A percentile compares a stretch with the other conserved stretches of the same genome.
phyloP scores from a whole-genome alignment of 73 alveolate species.

The Tetrahymena malaccensis region DNA sequence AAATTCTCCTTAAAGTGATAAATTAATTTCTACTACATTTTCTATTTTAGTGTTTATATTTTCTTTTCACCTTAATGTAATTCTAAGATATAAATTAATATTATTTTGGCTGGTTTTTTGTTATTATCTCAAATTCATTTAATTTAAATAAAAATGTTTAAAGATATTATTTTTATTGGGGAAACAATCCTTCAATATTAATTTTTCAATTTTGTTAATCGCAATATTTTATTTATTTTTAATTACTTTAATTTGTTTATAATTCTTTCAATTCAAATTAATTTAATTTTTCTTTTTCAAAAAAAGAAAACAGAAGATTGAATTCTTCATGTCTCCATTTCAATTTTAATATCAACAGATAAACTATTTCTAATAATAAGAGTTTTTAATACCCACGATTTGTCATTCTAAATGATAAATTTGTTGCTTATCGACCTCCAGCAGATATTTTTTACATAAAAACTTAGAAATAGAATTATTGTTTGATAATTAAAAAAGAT shows the following conservation, averaged over 20 bases:
- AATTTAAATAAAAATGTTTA: no score
- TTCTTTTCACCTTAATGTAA: no score
- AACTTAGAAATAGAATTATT: neutral
- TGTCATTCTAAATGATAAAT: neutral
- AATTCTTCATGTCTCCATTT: neutral
- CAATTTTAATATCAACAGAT: neutral
- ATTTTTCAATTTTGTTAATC: no score
- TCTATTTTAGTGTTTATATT: neutral
- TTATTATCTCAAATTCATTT: neutral
- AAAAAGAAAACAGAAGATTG: neutral
- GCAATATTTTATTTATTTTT: neutral
- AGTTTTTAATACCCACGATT: neutral
- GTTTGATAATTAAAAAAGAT: neutral
- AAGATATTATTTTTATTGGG: neutral
- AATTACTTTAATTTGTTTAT: neutral
- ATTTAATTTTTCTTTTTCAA: neutral
- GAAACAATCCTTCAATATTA: neutral
- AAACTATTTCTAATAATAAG: neutral
- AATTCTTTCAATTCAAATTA: neutral
- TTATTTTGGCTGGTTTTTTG: neutral
- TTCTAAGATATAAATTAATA: neutral
- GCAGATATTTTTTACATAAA: neutral
- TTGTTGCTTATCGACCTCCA: neutral
- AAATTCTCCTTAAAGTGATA: no score
- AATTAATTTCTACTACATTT: neutral